Base-by-base conservation (phyloP, 2,329 filamentous ascomycete genomes). In the Annulohypoxylon truncatum region DNA sequence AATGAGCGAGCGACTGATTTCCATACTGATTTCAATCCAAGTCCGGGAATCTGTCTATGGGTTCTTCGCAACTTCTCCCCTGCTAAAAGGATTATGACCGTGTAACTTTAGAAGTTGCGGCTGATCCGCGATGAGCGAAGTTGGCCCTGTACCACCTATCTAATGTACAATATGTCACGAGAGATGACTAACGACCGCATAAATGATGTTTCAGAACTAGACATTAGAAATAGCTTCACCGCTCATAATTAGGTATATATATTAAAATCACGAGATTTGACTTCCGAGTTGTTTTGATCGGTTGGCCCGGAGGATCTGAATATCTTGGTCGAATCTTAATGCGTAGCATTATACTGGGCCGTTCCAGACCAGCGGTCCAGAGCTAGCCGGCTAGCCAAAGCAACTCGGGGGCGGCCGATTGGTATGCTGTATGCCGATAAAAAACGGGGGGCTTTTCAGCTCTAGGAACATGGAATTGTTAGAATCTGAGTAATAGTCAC, bases 301-400 rank as follows among this genome's bases (percentile, higher is more conserved):
- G 20, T 38, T 53, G 48, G 15, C 35, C 15, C 31, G 44, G 51
- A 54, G 12, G 6, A 38, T 28, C 28, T 47, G 31, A n/a, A 38
- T 54, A 44, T 42, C 22, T 31, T 48, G 47, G 31, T 61, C 55
- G 51, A 8, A 22, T 55, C 33, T 46, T 44, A 26, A 59, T 55
- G 51, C 13, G 29, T 26, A 20, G 35, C 12, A 52, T 38, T 44
- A 24, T 29, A 57, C 51, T 69, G 40, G 67, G 46, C 31, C 64
- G 56, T 67, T 69, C 67, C 57, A 67, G 67, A 67, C 67, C 57
- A n/a, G 54, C 48, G 51, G 50, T 57, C 61, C 47, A 55, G 53
- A 42, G 55, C 56, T 58, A 58, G 44, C n/a, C 38, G 53, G 40
- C 22, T 52, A 50, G 29, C 56, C 35, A 15, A 53, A 50, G 56